Conservation (phyloP, 345 rosid species). For the Limnanthes douglasii region DNA sequence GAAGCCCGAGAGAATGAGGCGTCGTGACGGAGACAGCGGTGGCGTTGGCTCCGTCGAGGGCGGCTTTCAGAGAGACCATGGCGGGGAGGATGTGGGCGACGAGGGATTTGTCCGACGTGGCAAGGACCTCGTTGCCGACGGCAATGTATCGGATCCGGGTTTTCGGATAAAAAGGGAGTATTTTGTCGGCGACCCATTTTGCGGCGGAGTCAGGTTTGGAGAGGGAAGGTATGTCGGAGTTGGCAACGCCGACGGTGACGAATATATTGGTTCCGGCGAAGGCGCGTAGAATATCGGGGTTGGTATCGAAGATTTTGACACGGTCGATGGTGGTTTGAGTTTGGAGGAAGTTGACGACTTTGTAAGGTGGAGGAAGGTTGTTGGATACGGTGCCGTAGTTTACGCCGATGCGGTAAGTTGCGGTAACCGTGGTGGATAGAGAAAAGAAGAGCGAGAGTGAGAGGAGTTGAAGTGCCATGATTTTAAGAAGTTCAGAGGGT, state of each 20-base stretch:
- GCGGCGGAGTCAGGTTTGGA: conserved; percentile 41
- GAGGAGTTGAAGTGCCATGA: background rate
- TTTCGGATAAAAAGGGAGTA: conserved; percentile 39
- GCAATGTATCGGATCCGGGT: conserved; percentile 41
- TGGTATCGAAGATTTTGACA: conserved; percentile 66
- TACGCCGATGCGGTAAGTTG: conserved; percentile 48
- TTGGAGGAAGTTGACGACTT: conserved; percentile 53
- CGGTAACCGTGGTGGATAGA: conserved; percentile 7
- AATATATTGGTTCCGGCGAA: conserved; percentile 52
- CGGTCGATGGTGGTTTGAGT: conserved; percentile 52
- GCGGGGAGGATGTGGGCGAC: conserved; percentile 50
- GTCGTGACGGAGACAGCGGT: conserved; percentile 42
- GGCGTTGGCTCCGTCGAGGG: conserved; percentile 37
- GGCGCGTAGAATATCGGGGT: conserved; percentile 53
- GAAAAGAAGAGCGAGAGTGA: conserved; percentile 10
- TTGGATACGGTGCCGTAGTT: conserved; percentile 77
- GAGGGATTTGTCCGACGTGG: conserved; percentile 41
- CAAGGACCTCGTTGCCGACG: conserved; percentile 64
- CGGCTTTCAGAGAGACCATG: conserved; percentile 44
- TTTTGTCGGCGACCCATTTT: conserved; percentile 37
- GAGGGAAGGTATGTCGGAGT: conserved; percentile 49
- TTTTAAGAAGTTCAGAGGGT: too few species aligned
- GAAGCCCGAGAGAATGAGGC: conserved; percentile 57
- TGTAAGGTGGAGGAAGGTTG: conserved; percentile 61
- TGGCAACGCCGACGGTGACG: conserved; percentile 55